Evolutionary conservation across 305 asterid species (phyloP).

Genomic region (Solanum hybrid): DNA sequence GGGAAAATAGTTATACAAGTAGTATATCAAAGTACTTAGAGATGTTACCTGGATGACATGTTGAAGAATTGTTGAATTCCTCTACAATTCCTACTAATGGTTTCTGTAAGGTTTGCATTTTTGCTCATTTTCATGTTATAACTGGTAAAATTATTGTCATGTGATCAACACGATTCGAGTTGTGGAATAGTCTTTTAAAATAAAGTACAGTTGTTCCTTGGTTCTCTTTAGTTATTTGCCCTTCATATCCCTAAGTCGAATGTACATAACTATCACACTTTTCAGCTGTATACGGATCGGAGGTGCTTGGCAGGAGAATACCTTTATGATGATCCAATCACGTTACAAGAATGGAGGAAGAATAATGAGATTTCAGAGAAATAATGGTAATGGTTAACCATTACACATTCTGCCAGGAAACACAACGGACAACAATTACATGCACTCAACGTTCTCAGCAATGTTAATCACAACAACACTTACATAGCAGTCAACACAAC

Average conservation of each 20-base stretch:
- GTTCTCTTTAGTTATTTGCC: too few species aligned
- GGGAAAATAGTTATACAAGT: conserved; percentile 21
- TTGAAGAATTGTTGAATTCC: conserved; percentile 68
- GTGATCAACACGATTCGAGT: too few species aligned
- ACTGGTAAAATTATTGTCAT: too few species aligned
- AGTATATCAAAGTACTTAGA: conserved; percentile 71
- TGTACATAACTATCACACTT: conserved; percentile 27
- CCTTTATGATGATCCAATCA: conserved; percentile 53
- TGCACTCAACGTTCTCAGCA: not conserved
- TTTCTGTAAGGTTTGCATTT: conserved; percentile 51
- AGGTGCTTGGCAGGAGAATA: conserved; percentile 68
- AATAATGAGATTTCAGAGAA: not conserved
- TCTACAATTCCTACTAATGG: conserved; percentile 27
- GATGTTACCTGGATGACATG: conserved; percentile 76
- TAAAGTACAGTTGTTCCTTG: too few species aligned
- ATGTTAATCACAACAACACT: too few species aligned
- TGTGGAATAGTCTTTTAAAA: not conserved
- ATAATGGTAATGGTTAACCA: not conserved
- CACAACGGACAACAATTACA: not conserved
- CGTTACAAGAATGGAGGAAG: not conserved
- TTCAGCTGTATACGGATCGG: conserved; percentile 81
- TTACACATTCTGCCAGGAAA: not conserved
- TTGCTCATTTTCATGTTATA: not conserved
- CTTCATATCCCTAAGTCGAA: too few species aligned
- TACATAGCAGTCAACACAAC: too few species aligned